These are phyloP conservation scores for Dactylella cylindrospora DNA, from an alignment of 2,329 filamentous ascomycete genomes.

Conservation along the genomic window DNA sequence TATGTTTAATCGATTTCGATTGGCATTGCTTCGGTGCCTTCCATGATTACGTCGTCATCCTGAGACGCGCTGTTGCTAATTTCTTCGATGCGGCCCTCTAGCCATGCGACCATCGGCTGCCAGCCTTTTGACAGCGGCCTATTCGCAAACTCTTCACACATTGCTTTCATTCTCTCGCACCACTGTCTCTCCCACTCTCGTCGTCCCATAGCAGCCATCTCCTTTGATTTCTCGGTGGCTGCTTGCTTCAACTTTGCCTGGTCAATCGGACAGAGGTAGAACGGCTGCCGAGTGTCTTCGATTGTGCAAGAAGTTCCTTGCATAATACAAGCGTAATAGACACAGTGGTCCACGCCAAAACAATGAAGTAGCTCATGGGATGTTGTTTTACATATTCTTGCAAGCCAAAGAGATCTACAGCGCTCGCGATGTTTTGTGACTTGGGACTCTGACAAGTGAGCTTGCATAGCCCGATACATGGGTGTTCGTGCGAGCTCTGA, in stretches of 20 bases:
- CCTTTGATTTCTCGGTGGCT: constrained; percentile 2
- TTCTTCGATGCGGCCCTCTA: constrained; percentile 31
- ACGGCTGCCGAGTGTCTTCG: constrained; percentile 65
- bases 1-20: constrained; percentile 8
- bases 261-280: constrained; percentile 65
- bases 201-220: not conserved
- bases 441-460: constrained; percentile 44
- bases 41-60: not conserved
- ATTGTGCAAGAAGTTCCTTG: constrained; percentile 61
- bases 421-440: constrained; percentile 12
- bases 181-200: constrained; percentile 21
- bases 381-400: constrained; percentile 60
- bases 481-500: constrained; percentile 39
- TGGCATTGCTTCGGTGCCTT: not conserved
- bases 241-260: constrained; percentile 58
- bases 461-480: constrained; percentile 19
- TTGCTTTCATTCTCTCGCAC: constrained; percentile 17
- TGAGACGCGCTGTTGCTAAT: too few species aligned
- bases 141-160: constrained; percentile 2
- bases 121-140: constrained; percentile 11
- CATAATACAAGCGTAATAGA: constrained; percentile 67
- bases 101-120: constrained; percentile 19
- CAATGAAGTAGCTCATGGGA: constrained; percentile 70
- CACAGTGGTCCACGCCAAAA: constrained; percentile 66
- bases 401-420: constrained; percentile 59